These are phyloP conservation scores for Setaria italica DNA, from an alignment of 202 grass and related monocot genomes.

Conservation along the genomic window DNA sequence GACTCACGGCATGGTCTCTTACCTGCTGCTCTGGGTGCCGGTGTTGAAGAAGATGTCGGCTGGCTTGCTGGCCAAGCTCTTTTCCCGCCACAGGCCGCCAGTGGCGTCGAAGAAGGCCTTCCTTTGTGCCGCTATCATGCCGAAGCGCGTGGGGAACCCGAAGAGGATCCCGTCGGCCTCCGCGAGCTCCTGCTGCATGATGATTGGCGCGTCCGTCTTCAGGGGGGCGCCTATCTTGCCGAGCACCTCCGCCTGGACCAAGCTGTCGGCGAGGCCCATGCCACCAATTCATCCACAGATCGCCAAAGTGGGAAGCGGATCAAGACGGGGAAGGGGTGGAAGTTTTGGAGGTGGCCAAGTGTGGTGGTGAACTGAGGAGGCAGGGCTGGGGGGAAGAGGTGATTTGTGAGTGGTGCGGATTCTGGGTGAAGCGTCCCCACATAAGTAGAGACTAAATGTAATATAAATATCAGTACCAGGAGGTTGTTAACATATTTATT, in stretches of 20 bases:
- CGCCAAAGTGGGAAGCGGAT: too few species aligned
- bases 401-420: too few species aligned
- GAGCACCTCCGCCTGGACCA: conserved; percentile 51
- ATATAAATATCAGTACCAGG: too few species aligned
- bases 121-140: conserved; percentile 93
- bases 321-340: too few species aligned
- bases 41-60: conserved; percentile 93
- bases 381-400: too few species aligned
- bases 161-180: conserved; percentile 85
- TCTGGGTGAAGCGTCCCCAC: too few species aligned
- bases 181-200: conserved; percentile 70
- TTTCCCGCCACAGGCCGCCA: conserved; percentile 76
- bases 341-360: too few species aligned
- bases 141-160: conserved; percentile 88
- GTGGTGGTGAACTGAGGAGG: too few species aligned
- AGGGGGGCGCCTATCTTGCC: conserved; percentile 91
- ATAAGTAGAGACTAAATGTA: too few species aligned
- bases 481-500: too few species aligned
- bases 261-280: too few species aligned
- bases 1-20: conserved; percentile 87
- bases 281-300: too few species aligned
- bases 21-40: conserved; percentile 82
- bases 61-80: conserved; percentile 87
- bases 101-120: conserved; percentile 92
- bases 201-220: conserved; percentile 67